Evolutionary conservation across 2,329 filamentous ascomycete genomes (phyloP).

Genomic region (Fusarium anguioides): DNA sequence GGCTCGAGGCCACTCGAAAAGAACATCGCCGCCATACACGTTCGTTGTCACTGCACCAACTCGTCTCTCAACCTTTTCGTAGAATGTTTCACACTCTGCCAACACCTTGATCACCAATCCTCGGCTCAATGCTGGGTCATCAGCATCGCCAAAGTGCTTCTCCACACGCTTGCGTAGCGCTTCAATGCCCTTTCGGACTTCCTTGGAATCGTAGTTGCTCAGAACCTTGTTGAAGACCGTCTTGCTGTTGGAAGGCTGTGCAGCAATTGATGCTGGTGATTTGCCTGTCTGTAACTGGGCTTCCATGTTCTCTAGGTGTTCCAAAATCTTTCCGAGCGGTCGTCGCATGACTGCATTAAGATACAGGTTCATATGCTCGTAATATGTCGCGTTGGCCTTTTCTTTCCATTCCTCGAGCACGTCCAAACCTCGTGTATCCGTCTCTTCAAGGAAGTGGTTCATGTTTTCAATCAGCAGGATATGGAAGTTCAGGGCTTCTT

Average conservation of each 20-base stretch:
- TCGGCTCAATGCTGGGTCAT: slow-evolving; percentile 74
- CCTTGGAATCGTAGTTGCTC: slow-evolving; percentile 81
- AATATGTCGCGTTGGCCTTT: slow-evolving; percentile 80
- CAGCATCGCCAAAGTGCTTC: slow-evolving; percentile 95
- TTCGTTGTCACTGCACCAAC: slow-evolving; percentile 70
- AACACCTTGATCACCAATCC: slow-evolving; percentile 68
- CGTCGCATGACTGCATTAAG: slow-evolving; percentile 88
- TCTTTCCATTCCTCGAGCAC: slow-evolving; percentile 86
- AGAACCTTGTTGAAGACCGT: slow-evolving; percentile 87
- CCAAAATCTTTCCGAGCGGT: slow-evolving; percentile 88
- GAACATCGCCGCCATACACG: slow-evolving; percentile 72
- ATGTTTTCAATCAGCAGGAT: slow-evolving; percentile 98
- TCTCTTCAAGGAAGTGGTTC: slow-evolving; percentile 96
- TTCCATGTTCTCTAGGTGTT: slow-evolving; percentile 92
- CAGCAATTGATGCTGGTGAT: slow-evolving; percentile 72
- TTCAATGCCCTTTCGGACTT: slow-evolving; percentile 90
- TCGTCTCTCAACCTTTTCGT: slow-evolving; percentile 69
- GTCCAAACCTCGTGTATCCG: slow-evolving; percentile 78
- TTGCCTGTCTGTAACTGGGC: slow-evolving; percentile 72
- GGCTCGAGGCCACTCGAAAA: slow-evolving; percentile 73
- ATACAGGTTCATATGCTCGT: slow-evolving; percentile 89
- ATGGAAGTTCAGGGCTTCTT: slow-evolving; percentile 96
- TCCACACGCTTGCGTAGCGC: slow-evolving; percentile 90
- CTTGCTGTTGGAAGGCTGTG: slow-evolving; percentile 85
- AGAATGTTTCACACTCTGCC: slow-evolving; percentile 71